Conservation (phyloP, 2,329 filamentous ascomycete species). For the Diaporthe sp. region DNA sequence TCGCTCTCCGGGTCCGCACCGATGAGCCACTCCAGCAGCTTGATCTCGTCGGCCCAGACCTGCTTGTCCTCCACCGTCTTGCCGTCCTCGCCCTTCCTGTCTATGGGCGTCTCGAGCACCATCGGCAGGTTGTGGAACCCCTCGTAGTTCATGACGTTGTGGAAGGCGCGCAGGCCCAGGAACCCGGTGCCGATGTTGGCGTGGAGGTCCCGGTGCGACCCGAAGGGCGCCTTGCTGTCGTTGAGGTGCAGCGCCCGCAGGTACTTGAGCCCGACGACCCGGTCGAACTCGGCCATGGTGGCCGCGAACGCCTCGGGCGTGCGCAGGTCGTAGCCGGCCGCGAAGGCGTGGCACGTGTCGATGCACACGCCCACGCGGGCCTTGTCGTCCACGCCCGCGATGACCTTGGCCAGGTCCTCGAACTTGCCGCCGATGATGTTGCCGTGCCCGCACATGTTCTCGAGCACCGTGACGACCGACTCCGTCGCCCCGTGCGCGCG, state of each 20-base stretch:
- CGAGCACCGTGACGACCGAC: conserved; percentile 85
- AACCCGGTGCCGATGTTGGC: conserved; percentile 98
- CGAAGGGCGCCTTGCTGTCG: conserved; percentile 92
- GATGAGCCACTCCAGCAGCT: conserved; percentile 89
- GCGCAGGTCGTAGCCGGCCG: conserved; percentile 91
- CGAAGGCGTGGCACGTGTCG: conserved; percentile 97
- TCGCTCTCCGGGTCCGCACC: conserved; percentile 84
- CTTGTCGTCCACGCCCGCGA: conserved; percentile 84
- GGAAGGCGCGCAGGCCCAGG: conserved; percentile 89
- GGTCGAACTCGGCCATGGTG: conserved; percentile 83
- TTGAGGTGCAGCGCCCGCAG: conserved; percentile 92
- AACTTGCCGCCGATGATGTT: conserved; percentile 90
- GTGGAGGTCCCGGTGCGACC: conserved; percentile 87
- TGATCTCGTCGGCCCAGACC: conserved; percentile 95
- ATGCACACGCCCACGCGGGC: conserved; percentile 91
- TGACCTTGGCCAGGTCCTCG: conserved; percentile 88
- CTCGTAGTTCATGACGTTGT: conserved; percentile 88
- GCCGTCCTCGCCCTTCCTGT: conserved; percentile 74
- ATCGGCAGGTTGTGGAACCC: conserved; percentile 85
- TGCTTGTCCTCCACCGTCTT: conserved; percentile 81
- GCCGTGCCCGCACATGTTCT: conserved; percentile 94
- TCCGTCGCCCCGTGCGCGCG: conserved; percentile 82
- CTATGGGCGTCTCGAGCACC: conserved; percentile 96
- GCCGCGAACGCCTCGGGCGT: conserved; percentile 78
- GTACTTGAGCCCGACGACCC: conserved; percentile 82